Base-by-base conservation (phyloP, 768 basidiomycete species). In the Calocera viscosa region DNA sequence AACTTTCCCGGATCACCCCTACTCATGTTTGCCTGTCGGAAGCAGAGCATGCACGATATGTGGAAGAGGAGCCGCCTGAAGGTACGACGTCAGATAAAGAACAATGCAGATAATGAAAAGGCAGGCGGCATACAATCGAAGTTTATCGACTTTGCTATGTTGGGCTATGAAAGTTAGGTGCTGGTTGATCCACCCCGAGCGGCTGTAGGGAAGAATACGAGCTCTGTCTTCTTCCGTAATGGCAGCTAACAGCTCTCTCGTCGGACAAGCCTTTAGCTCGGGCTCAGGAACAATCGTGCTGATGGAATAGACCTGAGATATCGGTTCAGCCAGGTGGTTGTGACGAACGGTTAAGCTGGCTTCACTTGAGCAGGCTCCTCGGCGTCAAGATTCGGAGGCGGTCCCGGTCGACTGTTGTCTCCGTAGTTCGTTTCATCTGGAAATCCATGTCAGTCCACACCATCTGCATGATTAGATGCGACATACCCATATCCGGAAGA, bases 31-130 rank as follows among this genome's bases (percentile, higher is more conserved):
- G 80, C 72, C 69, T 80, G 78, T 49, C 83, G 81, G 77, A 94
- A 89, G 10, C 82, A 78, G 68, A 94, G 78, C 82, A 98, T 86
- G n/a, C 83, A 78, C 0, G 92, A 85, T 69, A 95, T 86, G 77
- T 92, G 94, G 67, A 87, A 78, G 33, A 93, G 71, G 60, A 89
- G 83, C 77, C 87, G 89, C 63, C 91, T 92, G 72, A 34, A 43
- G 34, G n/a, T 3, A 12, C 0, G 49, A n/a, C 33, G 65, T 34
- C 16, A 63, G 67, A 19, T 33, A 38, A 49, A 22, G 32, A 0
- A 11, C 1, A 41, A 34, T 41, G 34, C 24, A 66, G 3, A n/a
- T 63, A 60, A 64, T 60, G 39, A 49, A 64, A 39, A 43, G 33
- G 41, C 35, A 66, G 16, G 33, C 30, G 2, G 7, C 43, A 19